Conservation (phyloP, 2,329 filamentous ascomycete genomes). For the Lizonia empirigonia region DNA sequence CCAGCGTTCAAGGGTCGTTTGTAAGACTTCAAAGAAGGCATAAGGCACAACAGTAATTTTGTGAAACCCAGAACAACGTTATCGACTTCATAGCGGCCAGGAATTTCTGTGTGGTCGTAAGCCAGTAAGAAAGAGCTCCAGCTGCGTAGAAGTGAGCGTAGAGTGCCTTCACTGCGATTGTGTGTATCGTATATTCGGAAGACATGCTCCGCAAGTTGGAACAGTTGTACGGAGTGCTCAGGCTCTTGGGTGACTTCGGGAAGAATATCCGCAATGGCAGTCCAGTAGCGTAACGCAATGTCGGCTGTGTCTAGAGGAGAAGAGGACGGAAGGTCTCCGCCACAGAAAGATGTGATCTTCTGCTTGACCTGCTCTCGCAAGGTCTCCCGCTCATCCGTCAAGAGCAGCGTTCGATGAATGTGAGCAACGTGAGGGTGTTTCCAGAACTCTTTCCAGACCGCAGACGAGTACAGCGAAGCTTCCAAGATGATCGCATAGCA, state of each 20-base stretch:
- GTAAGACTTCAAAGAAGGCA: slow-evolving; percentile 49
- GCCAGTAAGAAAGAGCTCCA: slow-evolving; percentile 45
- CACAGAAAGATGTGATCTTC: slow-evolving; percentile 44
- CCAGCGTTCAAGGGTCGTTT: slow-evolving; percentile 45
- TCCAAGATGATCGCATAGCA: slow-evolving; percentile 45
- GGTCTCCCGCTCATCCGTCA: slow-evolving; percentile 29
- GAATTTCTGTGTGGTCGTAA: slow-evolving; percentile 42
- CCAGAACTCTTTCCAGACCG: slow-evolving; percentile 44
- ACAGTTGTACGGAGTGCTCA: slow-evolving; percentile 40
- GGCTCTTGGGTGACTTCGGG: slow-evolving; percentile 32
- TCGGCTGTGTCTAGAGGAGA: slow-evolving; percentile 38
- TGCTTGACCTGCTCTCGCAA: slow-evolving; percentile 36
- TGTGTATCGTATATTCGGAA: slow-evolving; percentile 45
- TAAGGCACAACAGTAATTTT: slow-evolving; percentile 47
- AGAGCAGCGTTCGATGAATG: slow-evolving; percentile 42
- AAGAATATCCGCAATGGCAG: slow-evolving; percentile 38
- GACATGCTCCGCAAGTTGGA: slow-evolving; percentile 43
- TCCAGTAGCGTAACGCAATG: slow-evolving; percentile 45
- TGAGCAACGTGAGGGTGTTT: slow-evolving; percentile 24
- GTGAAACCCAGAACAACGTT: slow-evolving; percentile 48
- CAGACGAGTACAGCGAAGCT: slow-evolving; percentile 43
- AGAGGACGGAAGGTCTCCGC: slow-evolving; percentile 41
- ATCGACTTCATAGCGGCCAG: slow-evolving; percentile 45
- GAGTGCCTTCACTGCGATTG: slow-evolving; percentile 37
- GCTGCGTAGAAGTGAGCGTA: slow-evolving; percentile 33